Evolutionary conservation across 148 eudicot genomes (phyloP).

Genomic region (Beta vulgaris): DNA sequence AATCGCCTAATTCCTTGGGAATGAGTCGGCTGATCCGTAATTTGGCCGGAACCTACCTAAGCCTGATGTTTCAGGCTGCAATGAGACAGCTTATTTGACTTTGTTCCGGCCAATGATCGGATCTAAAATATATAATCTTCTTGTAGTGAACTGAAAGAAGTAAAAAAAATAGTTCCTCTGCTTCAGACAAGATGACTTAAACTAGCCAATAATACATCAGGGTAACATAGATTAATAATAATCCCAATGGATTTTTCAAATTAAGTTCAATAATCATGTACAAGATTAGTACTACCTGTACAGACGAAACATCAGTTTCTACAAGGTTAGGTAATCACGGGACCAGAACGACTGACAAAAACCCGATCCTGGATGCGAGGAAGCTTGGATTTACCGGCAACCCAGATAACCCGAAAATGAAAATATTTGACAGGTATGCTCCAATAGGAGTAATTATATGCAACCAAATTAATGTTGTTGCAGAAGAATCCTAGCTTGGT

Average conservation of each 20-base stretch:
- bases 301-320: background rate
- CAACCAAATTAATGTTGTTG: conserved; percentile 35
- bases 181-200: background rate
- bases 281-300: conserved; percentile 7
- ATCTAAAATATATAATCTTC: no score
- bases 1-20: no score
- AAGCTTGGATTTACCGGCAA: background rate
- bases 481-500: conserved; percentile 52
- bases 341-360: conserved; percentile 23
- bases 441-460: background rate
- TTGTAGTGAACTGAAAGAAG: no score
- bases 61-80: no score
- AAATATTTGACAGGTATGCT: background rate
- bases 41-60: no score
- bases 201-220: background rate
- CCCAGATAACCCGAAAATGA: background rate
- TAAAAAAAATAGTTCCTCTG: no score
- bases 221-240: background rate
- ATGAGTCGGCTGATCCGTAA: no score
- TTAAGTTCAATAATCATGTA: conserved; percentile 13
- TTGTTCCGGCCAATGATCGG: no score
- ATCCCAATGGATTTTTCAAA: background rate
- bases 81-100: no score
- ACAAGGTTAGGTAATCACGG: conserved; percentile 11
- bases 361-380: conserved; percentile 12